Base-by-base conservation (phyloP, 805 yeast species). In the Saccharomycopsis amapae region DNA sequence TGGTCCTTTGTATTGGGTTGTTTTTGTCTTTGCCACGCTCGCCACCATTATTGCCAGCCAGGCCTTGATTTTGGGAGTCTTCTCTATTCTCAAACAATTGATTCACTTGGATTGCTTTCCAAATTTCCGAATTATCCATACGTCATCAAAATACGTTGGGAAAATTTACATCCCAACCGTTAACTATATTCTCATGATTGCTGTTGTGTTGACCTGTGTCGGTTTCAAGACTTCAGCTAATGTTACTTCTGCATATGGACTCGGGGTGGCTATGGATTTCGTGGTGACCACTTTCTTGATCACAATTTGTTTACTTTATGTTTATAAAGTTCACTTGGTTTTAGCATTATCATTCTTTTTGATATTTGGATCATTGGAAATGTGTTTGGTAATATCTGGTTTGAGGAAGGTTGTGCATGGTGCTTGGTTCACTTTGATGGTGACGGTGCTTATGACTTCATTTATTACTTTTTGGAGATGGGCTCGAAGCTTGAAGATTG, bases 1-100 rank as follows among this genome's bases (percentile, higher is more conserved):
- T 15, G 59, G 67, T 5, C 66, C 67, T 2, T 62, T 66, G 19
- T 76, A 72, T 56, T 76, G 81, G 81, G 51, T 66, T 44, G 64
- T 71, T 57, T 71, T 76, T 56, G 72, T 69, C 18, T 52, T 78
- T 40, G 78, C 82, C 1, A 74, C 76, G 1, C 58, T 76, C 44
- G 67, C 76, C 1, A 73, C 81, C 3, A 67, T 78, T 38, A 75
- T 78, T 53, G 81, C 84, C 0, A 71, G 79, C 4, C 83, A 78
- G 55, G 79, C 81, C 0, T 65, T 77, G 50, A 76, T 78, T 43
- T 62, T 75, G 34, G 75, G 79, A 3, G 79, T 74, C 13, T 76
- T 73, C 58, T 64, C 73, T 38, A 75, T 78, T 39, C 52, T 75
- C 36, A 59, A 69, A 19, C 81, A 78, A 55, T 60, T 78, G 56